phyloP scores from a whole-genome alignment of 257 asterid genomes.

The Forsythia suspensa region DNA sequence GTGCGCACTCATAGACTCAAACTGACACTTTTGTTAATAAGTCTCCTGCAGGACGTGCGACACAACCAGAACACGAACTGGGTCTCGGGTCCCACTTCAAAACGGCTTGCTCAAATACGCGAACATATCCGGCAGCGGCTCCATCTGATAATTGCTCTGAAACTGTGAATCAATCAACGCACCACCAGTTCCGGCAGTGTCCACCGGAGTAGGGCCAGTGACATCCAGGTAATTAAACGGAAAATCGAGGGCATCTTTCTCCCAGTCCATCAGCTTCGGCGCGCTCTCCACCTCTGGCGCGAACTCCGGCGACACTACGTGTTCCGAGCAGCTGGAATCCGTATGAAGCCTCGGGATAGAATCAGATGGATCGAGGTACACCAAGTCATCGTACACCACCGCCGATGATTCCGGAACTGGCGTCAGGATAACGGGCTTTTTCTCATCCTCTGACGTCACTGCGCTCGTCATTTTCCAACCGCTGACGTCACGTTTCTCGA shows the following conservation, averaged over 20 bases:
- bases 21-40: no score
- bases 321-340: conserved; percentile 84
- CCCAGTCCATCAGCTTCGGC: conserved; percentile 63
- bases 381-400: conserved; percentile 48
- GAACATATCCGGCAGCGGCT: conserved; percentile 64
- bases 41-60: conserved; percentile 55
- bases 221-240: conserved; percentile 60
- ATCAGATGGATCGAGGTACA: conserved; percentile 65
- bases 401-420: conserved; percentile 40
- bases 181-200: not conserved
- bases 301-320: conserved; percentile 68
- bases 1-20: conserved; percentile 55
- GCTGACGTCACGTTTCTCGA: conserved; percentile 43
- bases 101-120: conserved; percentile 61
- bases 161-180: conserved; percentile 38
- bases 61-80: not conserved
- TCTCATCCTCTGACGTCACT: conserved; percentile 43
- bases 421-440: conserved; percentile 50
- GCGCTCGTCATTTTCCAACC: conserved; percentile 29
- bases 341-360: conserved; percentile 74
- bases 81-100: conserved; percentile 23
- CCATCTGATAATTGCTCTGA: conserved; percentile 47
- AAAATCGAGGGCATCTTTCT: conserved; percentile 42
- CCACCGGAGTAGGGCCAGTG: conserved; percentile 20
- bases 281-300: conserved; percentile 76